Conservation (phyloP, 1,139 yeast species). For the Suhomyces bokatorum region DNA sequence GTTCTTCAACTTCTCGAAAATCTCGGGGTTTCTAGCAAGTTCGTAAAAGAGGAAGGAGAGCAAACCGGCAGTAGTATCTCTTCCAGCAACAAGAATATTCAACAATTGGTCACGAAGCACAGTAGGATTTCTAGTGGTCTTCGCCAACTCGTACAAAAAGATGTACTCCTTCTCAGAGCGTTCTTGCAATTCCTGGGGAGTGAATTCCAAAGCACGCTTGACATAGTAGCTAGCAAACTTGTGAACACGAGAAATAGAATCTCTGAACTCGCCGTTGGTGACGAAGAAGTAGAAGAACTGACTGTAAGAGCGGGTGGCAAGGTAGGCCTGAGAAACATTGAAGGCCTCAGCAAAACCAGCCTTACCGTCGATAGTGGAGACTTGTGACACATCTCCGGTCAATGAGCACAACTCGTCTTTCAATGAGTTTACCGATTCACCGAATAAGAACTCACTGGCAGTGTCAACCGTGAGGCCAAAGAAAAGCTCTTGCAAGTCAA, state of each 20-base stretch:
- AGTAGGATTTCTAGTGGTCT: constrained; percentile 49
- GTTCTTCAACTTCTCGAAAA: constrained; percentile 39
- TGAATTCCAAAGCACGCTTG: constrained; percentile 19
- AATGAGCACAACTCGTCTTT: neutral
- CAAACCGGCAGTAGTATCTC: constrained; percentile 60
- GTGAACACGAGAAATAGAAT: constrained; percentile 30
- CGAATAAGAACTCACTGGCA: constrained; percentile 60
- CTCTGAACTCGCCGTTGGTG: constrained; percentile 33
- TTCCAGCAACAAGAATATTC: constrained; percentile 54
- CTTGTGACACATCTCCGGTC: neutral
- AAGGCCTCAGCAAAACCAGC: constrained; percentile 41
- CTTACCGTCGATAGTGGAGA: neutral
- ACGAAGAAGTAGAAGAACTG: constrained; percentile 38
- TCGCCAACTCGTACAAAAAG: constrained; percentile 51
- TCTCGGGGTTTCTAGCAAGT: constrained; percentile 44
- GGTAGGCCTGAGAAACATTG: constrained; percentile 37
- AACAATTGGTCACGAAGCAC: constrained; percentile 52
- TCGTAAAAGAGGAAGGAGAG: constrained; percentile 49
- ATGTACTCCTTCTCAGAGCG: constrained; percentile 42
- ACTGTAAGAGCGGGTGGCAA: constrained; percentile 37
- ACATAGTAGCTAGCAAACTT: constrained; percentile 32
- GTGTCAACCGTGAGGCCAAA: constrained; percentile 56
- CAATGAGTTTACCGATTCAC: constrained; percentile 49
- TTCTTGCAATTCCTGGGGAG: constrained; percentile 33
- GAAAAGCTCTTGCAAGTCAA: constrained; percentile 52